phyloP scores from a whole-genome alignment of 495 filamentous ascomycete genomes.

The Lichenothelia convexa region DNA sequence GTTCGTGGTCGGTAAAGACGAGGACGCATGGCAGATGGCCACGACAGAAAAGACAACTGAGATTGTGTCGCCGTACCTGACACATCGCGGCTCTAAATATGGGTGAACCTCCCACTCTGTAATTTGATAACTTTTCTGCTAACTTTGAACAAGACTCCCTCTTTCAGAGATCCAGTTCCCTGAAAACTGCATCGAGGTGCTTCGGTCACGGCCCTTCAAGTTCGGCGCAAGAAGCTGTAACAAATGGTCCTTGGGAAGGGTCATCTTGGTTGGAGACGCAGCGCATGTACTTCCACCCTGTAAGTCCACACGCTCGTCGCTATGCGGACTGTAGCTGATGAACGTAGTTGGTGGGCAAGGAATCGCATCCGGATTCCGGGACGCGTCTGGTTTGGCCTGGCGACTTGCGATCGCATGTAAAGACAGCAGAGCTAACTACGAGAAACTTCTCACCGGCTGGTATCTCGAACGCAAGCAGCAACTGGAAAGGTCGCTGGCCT shows the following conservation, averaged over 20 bases:
- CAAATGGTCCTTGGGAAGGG: constrained; percentile 29
- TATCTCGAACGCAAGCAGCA: constrained; percentile 26
- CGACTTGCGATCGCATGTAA: constrained; percentile 17
- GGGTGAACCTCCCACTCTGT: too few relatives aligned
- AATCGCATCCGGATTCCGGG: constrained; percentile 27
- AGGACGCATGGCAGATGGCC: too few relatives aligned
- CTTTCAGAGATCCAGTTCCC: too few relatives aligned
- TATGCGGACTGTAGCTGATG: neutral
- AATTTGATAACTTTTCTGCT: too few relatives aligned
- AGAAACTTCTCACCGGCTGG: constrained; percentile 18
- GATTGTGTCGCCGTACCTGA: too few relatives aligned
- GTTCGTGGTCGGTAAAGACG: too few relatives aligned
- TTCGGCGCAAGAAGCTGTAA: too few relatives aligned
- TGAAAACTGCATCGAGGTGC: too few relatives aligned
- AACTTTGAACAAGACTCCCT: too few relatives aligned
- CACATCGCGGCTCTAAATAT: too few relatives aligned
- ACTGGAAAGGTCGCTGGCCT: constrained; percentile 18
- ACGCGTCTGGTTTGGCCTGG: constrained; percentile 26
- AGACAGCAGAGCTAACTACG: constrained; percentile 15
- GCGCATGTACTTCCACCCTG: constrained; percentile 39
- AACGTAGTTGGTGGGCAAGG: constrained; percentile 31
- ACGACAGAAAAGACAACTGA: too few relatives aligned
- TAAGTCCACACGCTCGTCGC: constrained; percentile 6
- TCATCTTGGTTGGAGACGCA: constrained; percentile 32
- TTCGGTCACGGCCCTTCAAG: too few relatives aligned